Evolutionary conservation across 805 yeast species (phyloP), one percentile per base, ranked within the genome.

Genomic region (Ogataea nonfermentans): DNA sequence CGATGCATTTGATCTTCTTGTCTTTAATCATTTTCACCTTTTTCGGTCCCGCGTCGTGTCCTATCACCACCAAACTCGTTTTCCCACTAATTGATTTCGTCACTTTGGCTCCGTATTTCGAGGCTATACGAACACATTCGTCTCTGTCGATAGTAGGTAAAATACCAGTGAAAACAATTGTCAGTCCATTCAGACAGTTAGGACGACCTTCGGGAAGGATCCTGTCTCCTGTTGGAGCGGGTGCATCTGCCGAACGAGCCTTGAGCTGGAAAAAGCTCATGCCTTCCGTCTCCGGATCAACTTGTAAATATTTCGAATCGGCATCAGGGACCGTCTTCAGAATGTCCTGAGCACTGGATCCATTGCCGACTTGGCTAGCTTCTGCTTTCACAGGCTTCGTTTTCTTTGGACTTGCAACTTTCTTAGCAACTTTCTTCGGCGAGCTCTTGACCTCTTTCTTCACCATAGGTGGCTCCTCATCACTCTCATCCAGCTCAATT

Each of bases 41-140:
- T n/a, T 88, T 79, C 2, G 98, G 97, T 0, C 99, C 99, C 2
- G 99, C 98, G 50, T 93, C 97, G 37, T 75, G 88, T 6, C 99
- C 99, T 22, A 93, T 70, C 1, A 93, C 97, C 2, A 91, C 95
- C 32, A 89, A 70, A 16, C 88, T 76, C 1, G 99, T 93, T 54
- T 83, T 86, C 9, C 87, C 78, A 40, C 93, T 84, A 17, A 91
- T 82, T 0, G 95, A 76, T 51, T 86, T 79, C 4, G 95, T 86
- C 12, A 91, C 95, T 52, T 81, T 81, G 3, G 96, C 99, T 11
- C 99, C 99, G 55, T 91, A 88, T 47, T 75, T 73, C 52, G 86
- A 81, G 4, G 96, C 95, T 9, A 85, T 56, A 16, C 74, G 69
- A 55, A 86, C 95, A 20, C 90, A 81, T 14, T 77, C 79, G 1